Evolutionary conservation across 106 monocot species (phyloP).

Genomic region (Dioscorea dumetorum): DNA sequence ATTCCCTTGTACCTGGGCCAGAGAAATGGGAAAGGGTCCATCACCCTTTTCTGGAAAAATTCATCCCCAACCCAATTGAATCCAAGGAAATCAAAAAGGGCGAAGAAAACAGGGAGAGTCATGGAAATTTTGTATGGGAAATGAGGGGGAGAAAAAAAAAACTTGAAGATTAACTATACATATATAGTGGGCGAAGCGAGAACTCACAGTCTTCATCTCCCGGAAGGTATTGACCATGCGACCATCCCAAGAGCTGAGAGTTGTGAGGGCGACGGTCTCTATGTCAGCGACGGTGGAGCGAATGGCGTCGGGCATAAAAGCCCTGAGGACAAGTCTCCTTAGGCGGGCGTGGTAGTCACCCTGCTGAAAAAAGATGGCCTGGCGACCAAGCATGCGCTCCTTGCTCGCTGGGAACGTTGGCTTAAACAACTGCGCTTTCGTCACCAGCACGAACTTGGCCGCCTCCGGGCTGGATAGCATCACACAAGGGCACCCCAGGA

Average conservation of each 20-base stretch:
- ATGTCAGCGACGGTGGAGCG: conserved; percentile 31
- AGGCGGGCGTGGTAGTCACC: conserved; percentile 71
- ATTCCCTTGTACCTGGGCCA: no score
- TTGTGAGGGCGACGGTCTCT: conserved; percentile 43
- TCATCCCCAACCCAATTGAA: no score
- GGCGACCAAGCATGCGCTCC: conserved; percentile 76
- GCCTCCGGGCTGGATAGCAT: conserved; percentile 77
- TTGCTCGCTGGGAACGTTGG: conserved; percentile 93
- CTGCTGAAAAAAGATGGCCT: conserved; percentile 96
- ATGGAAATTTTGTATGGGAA: no score
- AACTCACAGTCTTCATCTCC: conserved; percentile 83
- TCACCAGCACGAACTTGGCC: conserved; percentile 75
- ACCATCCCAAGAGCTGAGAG: conserved; percentile 66
- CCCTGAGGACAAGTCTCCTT: conserved; percentile 60
- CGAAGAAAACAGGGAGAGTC: no score
- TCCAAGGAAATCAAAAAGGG: no score
- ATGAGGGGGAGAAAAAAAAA: no score
- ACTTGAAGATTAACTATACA: no score
- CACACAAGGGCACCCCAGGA: conserved; percentile 75
- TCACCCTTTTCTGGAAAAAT: no score
- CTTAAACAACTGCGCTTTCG: conserved; percentile 77
- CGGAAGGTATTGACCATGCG: conserved; percentile 65
- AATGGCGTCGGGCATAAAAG: conserved; percentile 77
- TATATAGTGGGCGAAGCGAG: no score
- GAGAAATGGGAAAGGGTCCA: no score